Base-by-base conservation (phyloP, 1,139 yeast genomes). In the Candida smagusa region DNA sequence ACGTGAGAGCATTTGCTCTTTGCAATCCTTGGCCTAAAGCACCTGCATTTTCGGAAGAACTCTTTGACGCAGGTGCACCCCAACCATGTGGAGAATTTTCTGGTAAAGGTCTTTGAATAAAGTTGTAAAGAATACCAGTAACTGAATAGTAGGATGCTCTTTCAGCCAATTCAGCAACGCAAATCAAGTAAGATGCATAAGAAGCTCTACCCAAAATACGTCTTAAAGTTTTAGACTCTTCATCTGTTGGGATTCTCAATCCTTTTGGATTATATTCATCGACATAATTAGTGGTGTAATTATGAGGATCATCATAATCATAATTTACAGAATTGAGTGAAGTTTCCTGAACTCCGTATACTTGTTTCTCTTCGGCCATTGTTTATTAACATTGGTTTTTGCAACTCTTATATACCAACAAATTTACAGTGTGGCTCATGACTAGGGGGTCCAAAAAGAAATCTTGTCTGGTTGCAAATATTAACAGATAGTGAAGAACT, bases 111-210 rank as follows among this genome's bases (percentile, higher is more conserved):
- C 54, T 45, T 34, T 50, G 52, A 33, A 53, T 53, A 31, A 52
- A 53, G 38, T 53, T 53, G 26, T 54, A 40, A 38, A 53, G 46
- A 13, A 53, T 39, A 37, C 49, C 49, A 11, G 43, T 37, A 7
- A 52, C 48, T 7, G 55, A 49, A 35, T 49, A 53, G 38, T 50
- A 53, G 4, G 56, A 52, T n/a, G 53, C 58, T 42, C 56, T 44
- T 41, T 52, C 58, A 12, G 55, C 55, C 43, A 53, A 48, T 33
- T 53, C 58, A 7, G 47, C 46, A 12, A 53, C 42, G 39, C 56
- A 53, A 28, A 53, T 49, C 35, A 52, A 44, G 37, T 52, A 52
- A 3, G 51, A 41, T 3, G 50, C 37, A 27, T 44, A 48, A 9
- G 48, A 40, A 1, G 52, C 49, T 7, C 48, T 42, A 9, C 56